Evolutionary conservation across 768 basidiomycete species (phyloP).

Genomic region (Tulasnella sp.): DNA sequence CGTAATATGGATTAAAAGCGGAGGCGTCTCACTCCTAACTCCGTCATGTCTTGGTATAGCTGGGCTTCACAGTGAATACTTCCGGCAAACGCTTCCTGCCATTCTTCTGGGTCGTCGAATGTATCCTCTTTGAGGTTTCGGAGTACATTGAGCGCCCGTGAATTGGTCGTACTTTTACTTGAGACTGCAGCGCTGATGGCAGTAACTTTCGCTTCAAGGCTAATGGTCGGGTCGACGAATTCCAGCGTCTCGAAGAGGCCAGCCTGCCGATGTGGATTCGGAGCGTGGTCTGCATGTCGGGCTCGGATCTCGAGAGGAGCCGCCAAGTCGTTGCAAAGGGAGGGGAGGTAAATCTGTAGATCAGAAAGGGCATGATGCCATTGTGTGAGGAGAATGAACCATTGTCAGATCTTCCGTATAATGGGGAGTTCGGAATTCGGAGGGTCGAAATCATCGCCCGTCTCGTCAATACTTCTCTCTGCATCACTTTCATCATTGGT

Average conservation of each 20-base stretch:
- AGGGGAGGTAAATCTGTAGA: neutral
- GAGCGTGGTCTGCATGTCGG: neutral
- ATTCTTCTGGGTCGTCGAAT: neutral
- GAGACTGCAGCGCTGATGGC: neutral
- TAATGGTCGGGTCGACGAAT: neutral
- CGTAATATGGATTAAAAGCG: too few species aligned
- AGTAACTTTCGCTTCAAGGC: neutral
- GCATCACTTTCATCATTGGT: neutral
- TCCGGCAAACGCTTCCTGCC: neutral
- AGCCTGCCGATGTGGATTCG: neutral
- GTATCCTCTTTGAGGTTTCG: neutral
- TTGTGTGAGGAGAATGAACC: neutral
- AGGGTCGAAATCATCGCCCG: neutral
- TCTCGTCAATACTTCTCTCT: neutral
- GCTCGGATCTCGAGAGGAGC: neutral
- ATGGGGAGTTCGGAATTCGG: neutral
- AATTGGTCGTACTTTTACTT: neutral
- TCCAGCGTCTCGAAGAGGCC: neutral
- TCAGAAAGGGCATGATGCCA: neutral
- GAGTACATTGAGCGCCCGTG: neutral
- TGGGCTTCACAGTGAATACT: neutral
- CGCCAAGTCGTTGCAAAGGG: neutral
- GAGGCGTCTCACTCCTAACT: neutral
- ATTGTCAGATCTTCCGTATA: neutral
- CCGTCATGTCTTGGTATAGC: neutral